Conservation (phyloP, 2,329 filamentous ascomycete species). For the Diaporthe vexans region DNA sequence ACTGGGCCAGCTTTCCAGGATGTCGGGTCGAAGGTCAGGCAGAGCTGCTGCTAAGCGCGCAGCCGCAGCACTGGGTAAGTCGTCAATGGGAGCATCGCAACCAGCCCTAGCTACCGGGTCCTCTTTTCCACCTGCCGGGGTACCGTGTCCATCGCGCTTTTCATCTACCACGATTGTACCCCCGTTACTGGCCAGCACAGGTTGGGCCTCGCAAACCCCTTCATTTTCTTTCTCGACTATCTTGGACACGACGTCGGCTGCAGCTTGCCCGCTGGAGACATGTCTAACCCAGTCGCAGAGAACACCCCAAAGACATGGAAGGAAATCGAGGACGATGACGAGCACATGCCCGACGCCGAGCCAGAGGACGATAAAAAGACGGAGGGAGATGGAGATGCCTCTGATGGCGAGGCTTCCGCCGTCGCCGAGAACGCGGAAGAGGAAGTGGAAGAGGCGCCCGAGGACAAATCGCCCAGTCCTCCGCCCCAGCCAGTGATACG, state of each 20-base stretch:
- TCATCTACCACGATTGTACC: not conserved
- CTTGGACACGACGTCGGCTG: not conserved
- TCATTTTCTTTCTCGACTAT: not conserved
- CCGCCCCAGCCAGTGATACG: slow-evolving; percentile 75
- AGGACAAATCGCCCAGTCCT: slow-evolving; percentile 65
- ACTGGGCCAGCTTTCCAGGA: slow-evolving; percentile 1
- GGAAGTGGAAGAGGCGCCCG: slow-evolving; percentile 51
- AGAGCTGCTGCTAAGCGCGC: slow-evolving; percentile 61
- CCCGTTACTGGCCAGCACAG: not conserved
- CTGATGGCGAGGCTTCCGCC: slow-evolving; percentile 56
- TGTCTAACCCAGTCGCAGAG: slow-evolving; percentile 52
- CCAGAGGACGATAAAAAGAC: slow-evolving; percentile 53
- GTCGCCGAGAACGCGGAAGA: slow-evolving; percentile 54
- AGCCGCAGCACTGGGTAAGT: slow-evolving; percentile 58
- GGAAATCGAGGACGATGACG: slow-evolving; percentile 61
- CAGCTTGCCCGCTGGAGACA: not conserved
- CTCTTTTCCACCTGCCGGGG: not conserved
- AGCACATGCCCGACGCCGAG: slow-evolving; percentile 60
- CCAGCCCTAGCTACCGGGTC: not conserved
- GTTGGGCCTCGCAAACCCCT: not conserved
- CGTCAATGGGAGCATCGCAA: slow-evolving; percentile 12
- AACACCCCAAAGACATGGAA: slow-evolving; percentile 61
- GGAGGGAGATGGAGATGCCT: slow-evolving; percentile 52
- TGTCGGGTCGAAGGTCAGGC: slow-evolving; percentile 56
- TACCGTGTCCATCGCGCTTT: not conserved